Base-by-base conservation (phyloP, 306 rosid species). In the Cicer yamashitae region DNA sequence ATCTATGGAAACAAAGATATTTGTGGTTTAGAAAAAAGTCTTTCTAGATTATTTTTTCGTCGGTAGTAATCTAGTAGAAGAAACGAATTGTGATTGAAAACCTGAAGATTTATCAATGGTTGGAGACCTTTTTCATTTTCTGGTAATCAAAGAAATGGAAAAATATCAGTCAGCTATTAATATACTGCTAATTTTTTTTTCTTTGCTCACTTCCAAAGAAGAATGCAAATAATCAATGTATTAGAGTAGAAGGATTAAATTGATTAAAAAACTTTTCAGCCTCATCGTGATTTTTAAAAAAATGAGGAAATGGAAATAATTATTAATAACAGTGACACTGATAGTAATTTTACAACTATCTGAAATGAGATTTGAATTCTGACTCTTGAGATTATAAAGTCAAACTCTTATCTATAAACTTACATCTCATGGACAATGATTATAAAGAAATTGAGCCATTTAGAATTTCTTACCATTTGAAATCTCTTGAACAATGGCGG, bases 101-200 rank as follows among this genome's bases (percentile, higher is more conserved):
- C 97, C 93, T 89, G 53, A 15, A 91, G 76, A 81, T 90, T 90
- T 77, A 92, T 77, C 48, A 9, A 30, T 48, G 90, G 89, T 25
- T 17, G 65, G 12, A 66, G 43, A 48, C 87, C 87, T 67, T 67
- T 80, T 69, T 84, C 85, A 44, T 82, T 89, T 77, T 81, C 97
- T 89, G 79, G 79, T 51, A 50, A 38, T 17, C 9, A 47, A 37
- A 45, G 15, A 50, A 58, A 57, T 65, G 57, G 17, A 53, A 83
- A 58, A 8, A 48, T 39, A 66, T 41, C 8, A 51, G 10, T 43
- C 6, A 30, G 6, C 37, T 30, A 30, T 3, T 30, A 30, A 30
- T 30, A 30, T 30, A 4, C 37, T 3, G 37, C 37, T 30, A 30
- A 30, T 30, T 30, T 30, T 30, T 30, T 52, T 14, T 52, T 14